Conservation (phyloP, 2,329 filamentous ascomycete species). For the Byssothecium circinans region DNA sequence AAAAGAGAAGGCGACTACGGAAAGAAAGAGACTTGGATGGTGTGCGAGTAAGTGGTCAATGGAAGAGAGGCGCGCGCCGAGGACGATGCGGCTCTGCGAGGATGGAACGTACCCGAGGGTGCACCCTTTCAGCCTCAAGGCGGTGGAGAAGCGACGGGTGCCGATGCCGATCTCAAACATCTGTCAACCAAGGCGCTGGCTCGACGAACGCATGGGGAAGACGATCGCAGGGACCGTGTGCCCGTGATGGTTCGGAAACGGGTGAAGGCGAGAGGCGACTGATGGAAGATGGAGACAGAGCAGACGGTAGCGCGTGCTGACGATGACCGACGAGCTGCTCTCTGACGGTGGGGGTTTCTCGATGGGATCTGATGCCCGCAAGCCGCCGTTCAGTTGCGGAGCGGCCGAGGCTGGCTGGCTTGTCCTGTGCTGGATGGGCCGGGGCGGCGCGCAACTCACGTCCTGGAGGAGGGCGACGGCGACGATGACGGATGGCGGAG, state of each 20-base stretch:
- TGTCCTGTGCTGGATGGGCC: not conserved
- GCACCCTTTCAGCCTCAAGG: conserved; percentile 44
- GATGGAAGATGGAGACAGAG: not conserved
- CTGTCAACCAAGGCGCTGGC: conserved; percentile 26
- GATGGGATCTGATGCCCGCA: not conserved
- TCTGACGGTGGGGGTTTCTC: conserved; percentile 5
- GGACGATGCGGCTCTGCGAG: conserved; percentile 37
- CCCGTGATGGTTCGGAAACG: conserved; percentile 4
- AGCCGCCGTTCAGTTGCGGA: conserved; percentile 4
- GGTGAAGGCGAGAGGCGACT: not conserved
- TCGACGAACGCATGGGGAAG: conserved; percentile 24
- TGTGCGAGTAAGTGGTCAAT: too few species aligned
- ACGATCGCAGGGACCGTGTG: conserved; percentile 15
- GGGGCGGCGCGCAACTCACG: not conserved
- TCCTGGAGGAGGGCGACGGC: too few species aligned
- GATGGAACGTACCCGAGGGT: conserved; percentile 42
- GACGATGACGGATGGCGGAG: not conserved
- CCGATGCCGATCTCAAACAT: conserved; percentile 40
- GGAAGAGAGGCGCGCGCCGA: conserved; percentile 3
- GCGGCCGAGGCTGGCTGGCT: conserved; percentile 1
- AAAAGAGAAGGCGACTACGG: conserved; percentile 13
- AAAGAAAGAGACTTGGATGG: conserved; percentile 16
- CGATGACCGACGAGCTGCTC: conserved; percentile 2
- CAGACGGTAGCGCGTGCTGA: conserved; percentile 1
- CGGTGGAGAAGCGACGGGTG: conserved; percentile 37